A percentile compares a stretch with the other conserved stretches of the same genome.
Evolutionary conservation across 352 stramenopile species (phyloP).

Genomic region (Saprolegnia diclina): DNA sequence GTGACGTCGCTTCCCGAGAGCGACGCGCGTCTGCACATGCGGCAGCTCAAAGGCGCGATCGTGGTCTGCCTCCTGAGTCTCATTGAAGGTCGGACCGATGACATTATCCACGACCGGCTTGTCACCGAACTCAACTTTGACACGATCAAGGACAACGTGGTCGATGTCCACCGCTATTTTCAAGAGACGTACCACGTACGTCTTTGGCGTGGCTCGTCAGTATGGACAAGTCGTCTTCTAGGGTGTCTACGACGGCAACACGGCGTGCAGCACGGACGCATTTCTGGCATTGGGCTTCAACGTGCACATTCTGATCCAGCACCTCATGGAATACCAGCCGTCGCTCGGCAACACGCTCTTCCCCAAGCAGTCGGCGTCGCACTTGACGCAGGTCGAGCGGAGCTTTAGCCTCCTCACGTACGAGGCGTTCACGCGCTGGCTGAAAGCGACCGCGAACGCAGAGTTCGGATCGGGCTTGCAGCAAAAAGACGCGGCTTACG

Average conservation of each 20-base stretch:
- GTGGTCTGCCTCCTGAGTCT: conserved; percentile 61
- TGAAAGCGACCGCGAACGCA: background rate
- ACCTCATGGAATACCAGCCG: conserved; percentile 47
- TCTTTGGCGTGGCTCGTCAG: background rate
- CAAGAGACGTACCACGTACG: conserved; percentile 31
- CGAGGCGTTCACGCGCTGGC: conserved; percentile 7
- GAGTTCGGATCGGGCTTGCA: background rate
- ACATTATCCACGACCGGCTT: conserved; percentile 50
- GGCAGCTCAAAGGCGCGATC: conserved; percentile 45
- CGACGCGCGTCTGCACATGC: conserved; percentile 28
- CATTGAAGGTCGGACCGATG: conserved; percentile 54
- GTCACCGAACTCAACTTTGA: conserved; percentile 71
- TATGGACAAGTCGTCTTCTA: background rate
- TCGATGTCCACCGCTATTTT: conserved; percentile 56
- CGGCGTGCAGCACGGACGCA: conserved; percentile 52
- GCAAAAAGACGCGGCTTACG: conserved; percentile 29
- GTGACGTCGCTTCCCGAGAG: background rate
- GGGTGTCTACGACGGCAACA: conserved; percentile 49
- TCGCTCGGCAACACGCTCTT: conserved; percentile 22
- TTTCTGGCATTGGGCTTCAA: conserved; percentile 74
- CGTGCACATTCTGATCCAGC: conserved; percentile 67
- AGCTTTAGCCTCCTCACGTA: conserved; percentile 3
- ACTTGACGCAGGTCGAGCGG: background rate
- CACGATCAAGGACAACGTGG: conserved; percentile 50
- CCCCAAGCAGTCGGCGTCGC: background rate